phyloP scores from a whole-genome alignment of 768 basidiomycete species.

The Trametes cinnabarina region DNA sequence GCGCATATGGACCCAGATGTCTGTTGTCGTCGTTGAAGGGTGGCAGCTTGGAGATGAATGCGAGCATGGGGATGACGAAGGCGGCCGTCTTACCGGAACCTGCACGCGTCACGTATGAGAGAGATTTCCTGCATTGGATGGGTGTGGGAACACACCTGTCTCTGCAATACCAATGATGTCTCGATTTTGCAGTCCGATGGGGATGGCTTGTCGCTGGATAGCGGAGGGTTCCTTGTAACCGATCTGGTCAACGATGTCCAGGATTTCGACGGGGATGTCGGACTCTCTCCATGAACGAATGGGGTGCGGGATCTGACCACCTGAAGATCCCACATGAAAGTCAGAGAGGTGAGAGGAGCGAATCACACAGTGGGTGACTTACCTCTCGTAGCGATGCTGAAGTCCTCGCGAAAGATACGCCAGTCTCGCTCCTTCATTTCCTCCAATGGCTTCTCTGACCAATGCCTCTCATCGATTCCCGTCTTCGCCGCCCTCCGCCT shows the following conservation, averaged over 20 bases:
- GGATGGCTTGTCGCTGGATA: constrained; percentile 97
- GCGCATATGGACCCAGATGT: constrained; percentile 89
- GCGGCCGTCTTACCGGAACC: constrained; percentile 99
- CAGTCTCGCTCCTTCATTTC: constrained; percentile 99
- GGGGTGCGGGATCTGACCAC: constrained; percentile 92
- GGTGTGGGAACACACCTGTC: constrained; percentile 61
- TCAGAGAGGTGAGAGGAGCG: neutral
- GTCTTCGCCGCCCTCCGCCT: constrained; percentile 75
- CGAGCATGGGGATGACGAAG: constrained; percentile 96
- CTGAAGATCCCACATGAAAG: constrained; percentile 35
- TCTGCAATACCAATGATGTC: constrained; percentile 99
- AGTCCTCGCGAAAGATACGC: constrained; percentile 99
- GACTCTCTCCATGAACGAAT: constrained; percentile 92
- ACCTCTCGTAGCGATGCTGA: constrained; percentile 93
- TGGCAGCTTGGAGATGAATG: constrained; percentile 87
- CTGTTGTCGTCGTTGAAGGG: constrained; percentile 89
- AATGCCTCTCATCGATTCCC: constrained; percentile 92
- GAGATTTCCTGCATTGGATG: neutral
- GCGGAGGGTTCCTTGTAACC: constrained; percentile 97
- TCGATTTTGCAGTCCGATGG: constrained; percentile 94
- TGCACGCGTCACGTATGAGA: constrained; percentile 27
- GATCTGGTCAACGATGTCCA: constrained; percentile 83
- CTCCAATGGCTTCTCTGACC: constrained; percentile 88
- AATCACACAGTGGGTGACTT: constrained; percentile 18
- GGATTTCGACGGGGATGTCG: constrained; percentile 69